Evolutionary conservation across 495 filamentous ascomycete species (phyloP), one percentile per base, ranked within the genome.

Genomic region (Cetradonia linearis): DNA sequence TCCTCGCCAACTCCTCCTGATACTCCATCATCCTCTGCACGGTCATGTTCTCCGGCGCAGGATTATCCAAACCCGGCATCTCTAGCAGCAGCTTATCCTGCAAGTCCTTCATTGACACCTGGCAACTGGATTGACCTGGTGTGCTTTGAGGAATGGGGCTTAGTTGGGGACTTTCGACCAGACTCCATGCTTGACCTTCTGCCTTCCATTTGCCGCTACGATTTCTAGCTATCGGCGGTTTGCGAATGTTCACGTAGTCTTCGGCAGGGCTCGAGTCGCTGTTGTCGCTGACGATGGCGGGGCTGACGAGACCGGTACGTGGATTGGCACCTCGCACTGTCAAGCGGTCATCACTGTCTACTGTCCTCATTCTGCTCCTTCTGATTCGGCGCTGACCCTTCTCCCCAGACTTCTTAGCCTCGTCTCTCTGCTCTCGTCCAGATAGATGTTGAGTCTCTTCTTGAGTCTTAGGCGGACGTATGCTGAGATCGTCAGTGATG

Each of bases 11-110:
- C 27, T 66, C 72, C 37, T 69, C 67, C 36, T 77, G 76, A 54
- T 74, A 79, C 8, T 75, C 62, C 5, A 66, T 53, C 14, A 77
- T 77, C 59, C 78, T 70, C 33, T 71, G 67, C 0, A 65, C 66
- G 9, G 71, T 73, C 70, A 77, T 72, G 1, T 63, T 69, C 3
- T 72, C 70, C 4, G 75, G 76, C 52, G 75, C 76, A 2, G 76
- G 74, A 0, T 77, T 72, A 46, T 71, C 72, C 1, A 76, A 74
- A 36, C 72, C 71, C 1, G 73, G 76, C 73, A 77, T 79, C 28
- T 78, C 65, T 16, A 77, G 72, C 44, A 77, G 74, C 55, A 76
- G 77, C 66, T 70, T 67, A 57, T 78, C 75, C 42, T 73, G 72
- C 73, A 75, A 74, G 27, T 74, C 70, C 11, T 69, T 73, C 53